Base-by-base conservation (phyloP, 2,329 filamentous ascomycete species). In the Raffaelea albimanens region DNA sequence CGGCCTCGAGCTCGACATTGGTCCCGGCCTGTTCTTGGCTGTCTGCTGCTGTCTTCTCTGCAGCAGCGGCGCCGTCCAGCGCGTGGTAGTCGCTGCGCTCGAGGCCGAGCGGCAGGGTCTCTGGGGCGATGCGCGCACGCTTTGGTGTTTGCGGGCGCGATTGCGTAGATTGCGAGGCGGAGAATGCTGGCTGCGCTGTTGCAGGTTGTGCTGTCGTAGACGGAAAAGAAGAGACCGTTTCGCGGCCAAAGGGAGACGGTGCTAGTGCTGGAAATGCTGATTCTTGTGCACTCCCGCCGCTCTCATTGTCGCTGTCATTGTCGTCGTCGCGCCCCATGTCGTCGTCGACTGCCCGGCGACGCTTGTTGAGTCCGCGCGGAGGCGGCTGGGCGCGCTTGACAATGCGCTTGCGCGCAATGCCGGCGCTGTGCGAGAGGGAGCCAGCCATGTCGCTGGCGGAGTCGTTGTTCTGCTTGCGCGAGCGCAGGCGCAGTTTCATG, bases 121-220 rank as follows among this genome's bases (percentile, higher is more conserved):
- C 76, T 2, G 79, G 79, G 25, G 78, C 78, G 47, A 82, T 72
- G 53, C 77, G 75, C 50, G 73, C 67, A 46, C 78, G 72, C 61
- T 80, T 81, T 1, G 79, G 79, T 9, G 79, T 83, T 40, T 70
- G 67, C 3, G 71, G 74, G 38, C 62, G 59, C 16, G 55, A 50
- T 4, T 60, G 58, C 40, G 58, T n/a, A 46, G 18, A 5, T 40
- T 19, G 40, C 9, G 25, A 22, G n/a, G 39, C 18, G 29, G 25
- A 19, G 16, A 20, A 16, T n/a, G 20, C 23, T 20, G 11, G 8
- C 31, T 20, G 13, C 31, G 34, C 29, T 14, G 20, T 18, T 3
- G 2, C 18, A n/a, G 29, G 25, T 21, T 20, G 29, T 31, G 29
- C 19, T 21, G 16, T 13, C 5, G 25, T 29, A 4, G 23, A 5